Evolutionary conservation across 768 basidiomycete genomes (phyloP).

Genomic region (Leucocoprinus birnbaumii): DNA sequence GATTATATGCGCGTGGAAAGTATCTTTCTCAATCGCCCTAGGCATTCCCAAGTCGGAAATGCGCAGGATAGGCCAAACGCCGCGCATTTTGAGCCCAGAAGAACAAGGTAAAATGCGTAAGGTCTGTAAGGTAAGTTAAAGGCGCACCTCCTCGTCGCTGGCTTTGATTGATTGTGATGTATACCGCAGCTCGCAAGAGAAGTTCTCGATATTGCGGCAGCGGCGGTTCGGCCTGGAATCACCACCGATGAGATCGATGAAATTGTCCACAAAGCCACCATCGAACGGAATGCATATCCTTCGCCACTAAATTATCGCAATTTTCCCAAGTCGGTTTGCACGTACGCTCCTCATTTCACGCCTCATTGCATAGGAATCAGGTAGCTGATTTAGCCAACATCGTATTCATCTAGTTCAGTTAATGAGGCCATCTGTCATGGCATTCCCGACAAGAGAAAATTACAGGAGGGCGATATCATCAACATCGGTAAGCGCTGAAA

Average conservation of each 20-base stretch:
- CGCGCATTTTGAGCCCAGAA: constrained; percentile 60
- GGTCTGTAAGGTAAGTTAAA: constrained; percentile 71
- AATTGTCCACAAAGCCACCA: constrained; percentile 88
- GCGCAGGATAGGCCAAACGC: constrained; percentile 54
- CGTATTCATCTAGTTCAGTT: constrained; percentile 53
- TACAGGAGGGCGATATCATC: constrained; percentile 92
- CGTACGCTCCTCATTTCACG: constrained; percentile 47
- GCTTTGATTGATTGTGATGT: too few relatives aligned
- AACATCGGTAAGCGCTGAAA: constrained; percentile 68
- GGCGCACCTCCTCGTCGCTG: neutral
- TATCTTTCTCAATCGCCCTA: constrained; percentile 22
- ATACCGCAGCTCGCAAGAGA: constrained; percentile 92
- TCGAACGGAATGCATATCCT: constrained; percentile 91
- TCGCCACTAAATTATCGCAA: constrained; percentile 89
- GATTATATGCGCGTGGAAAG: constrained; percentile 8
- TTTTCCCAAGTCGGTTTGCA: constrained; percentile 97
- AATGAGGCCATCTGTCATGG: constrained; percentile 99
- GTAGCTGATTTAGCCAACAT: neutral
- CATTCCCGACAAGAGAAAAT: constrained; percentile 82
- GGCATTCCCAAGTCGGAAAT: constrained; percentile 61
- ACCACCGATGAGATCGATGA: constrained; percentile 95
- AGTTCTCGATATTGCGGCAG: constrained; percentile 90
- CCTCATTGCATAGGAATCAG: neutral
- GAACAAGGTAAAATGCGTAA: constrained; percentile 90
- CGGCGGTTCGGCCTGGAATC: constrained; percentile 83